Evolutionary conservation across 2,329 filamentous ascomycete species (phyloP).

Genomic region (Trichoderma pleuroti): DNA sequence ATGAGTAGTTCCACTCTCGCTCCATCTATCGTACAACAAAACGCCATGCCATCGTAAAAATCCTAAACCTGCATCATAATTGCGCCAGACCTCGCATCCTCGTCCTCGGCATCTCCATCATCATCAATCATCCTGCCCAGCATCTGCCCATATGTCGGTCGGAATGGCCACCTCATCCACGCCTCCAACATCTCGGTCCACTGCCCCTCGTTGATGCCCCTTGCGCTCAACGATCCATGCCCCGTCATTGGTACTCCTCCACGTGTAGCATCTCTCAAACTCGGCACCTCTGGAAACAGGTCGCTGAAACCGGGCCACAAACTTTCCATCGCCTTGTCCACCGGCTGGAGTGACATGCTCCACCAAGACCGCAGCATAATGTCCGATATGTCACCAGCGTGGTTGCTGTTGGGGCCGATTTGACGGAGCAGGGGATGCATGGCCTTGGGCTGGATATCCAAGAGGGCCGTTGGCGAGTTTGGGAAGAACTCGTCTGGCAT

Average conservation of each 20-base stretch:
- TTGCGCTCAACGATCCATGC: conserved; percentile 41
- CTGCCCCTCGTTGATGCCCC: conserved; percentile 52
- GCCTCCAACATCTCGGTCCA: conserved; percentile 55
- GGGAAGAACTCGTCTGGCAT: conserved; percentile 64
- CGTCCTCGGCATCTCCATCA: conserved; percentile 25
- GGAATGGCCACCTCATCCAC: conserved; percentile 65
- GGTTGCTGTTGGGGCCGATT: conserved; percentile 38
- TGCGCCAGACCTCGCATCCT: conserved; percentile 26
- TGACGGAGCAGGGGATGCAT: conserved; percentile 48
- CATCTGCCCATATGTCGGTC: conserved; percentile 47
- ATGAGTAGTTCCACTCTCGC: neutral
- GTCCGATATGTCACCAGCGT: conserved; percentile 50
- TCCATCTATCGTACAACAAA: neutral
- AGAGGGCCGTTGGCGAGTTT: conserved; percentile 50
- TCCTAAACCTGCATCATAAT: conserved; percentile 20
- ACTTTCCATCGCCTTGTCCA: conserved; percentile 45
- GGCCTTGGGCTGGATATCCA: conserved; percentile 64
- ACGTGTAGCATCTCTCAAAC: conserved; percentile 43
- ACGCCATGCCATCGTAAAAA: neutral
- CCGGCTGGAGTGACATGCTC: conserved; percentile 40
- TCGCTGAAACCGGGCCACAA: conserved; percentile 60
- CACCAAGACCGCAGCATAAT: conserved; percentile 45
- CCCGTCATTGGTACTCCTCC: conserved; percentile 45
- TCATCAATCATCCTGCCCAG: conserved; percentile 42
- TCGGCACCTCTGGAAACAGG: conserved; percentile 46